These are phyloP conservation scores for Wickerhamomyces canadensis DNA, from an alignment of 805 yeast species.

Conservation along the genomic window DNA sequence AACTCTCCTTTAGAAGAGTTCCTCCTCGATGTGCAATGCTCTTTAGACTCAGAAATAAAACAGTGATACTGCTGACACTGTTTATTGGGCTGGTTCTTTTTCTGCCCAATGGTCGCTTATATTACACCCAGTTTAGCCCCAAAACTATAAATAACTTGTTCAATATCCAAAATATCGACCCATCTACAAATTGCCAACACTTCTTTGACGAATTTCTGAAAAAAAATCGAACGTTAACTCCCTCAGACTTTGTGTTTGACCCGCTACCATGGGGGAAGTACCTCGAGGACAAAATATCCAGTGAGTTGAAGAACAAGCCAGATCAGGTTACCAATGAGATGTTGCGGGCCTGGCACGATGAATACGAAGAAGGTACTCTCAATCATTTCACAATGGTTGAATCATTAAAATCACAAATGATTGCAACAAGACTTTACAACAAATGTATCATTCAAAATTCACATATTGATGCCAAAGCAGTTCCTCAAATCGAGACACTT, in stretches of 20 bases:
- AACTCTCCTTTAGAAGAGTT: too few relatives aligned
- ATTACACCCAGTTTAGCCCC: too few relatives aligned
- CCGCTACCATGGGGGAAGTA: background rate
- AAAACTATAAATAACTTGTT: too few relatives aligned
- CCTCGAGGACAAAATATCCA: background rate
- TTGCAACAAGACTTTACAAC: background rate
- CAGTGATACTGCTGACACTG: too few relatives aligned
- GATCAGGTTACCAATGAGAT: too few relatives aligned
- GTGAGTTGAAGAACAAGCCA: constrained; percentile 1
- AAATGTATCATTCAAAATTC: constrained; percentile 5
- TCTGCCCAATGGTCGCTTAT: too few relatives aligned
- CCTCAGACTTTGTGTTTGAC: constrained; percentile 2
- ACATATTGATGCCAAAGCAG: background rate
- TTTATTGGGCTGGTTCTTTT: too few relatives aligned
- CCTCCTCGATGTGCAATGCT: too few relatives aligned
- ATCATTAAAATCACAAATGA: background rate
- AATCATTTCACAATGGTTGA: constrained; percentile 3
- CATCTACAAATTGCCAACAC: background rate
- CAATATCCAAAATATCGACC: too few relatives aligned
- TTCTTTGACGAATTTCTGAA: background rate
- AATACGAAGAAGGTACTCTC: constrained; percentile 3
- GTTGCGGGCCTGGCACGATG: too few relatives aligned
- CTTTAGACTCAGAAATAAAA: too few relatives aligned
- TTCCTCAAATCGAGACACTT: too few relatives aligned
- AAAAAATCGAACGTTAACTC: background rate